These are phyloP conservation scores for Geranium incanum DNA, from an alignment of 441 rosid species.

Conservation along the genomic window DNA sequence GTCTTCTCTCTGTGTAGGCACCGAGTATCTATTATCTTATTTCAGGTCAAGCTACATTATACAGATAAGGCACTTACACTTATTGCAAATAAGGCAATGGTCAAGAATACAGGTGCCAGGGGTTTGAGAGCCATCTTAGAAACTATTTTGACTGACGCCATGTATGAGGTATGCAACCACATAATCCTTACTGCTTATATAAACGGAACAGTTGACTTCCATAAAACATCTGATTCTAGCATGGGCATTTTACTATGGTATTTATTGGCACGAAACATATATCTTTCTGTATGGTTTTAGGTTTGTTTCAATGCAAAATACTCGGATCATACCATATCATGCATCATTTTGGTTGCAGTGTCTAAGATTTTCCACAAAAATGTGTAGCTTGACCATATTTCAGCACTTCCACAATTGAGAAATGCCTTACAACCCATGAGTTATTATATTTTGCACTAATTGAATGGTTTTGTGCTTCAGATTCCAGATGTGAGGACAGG, in stretches of 20 bases:
- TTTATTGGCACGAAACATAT: neutral
- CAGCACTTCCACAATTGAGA: no score
- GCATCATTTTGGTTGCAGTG: no score
- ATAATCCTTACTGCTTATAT: neutral
- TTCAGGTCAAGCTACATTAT: constrained; percentile 83
- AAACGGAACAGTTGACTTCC: neutral
- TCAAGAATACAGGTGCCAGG: constrained; percentile 90
- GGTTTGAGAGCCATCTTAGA: constrained; percentile 83
- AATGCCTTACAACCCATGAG: no score
- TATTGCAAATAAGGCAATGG: constrained; percentile 74
- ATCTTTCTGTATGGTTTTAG: no score
- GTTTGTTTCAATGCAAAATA: no score
- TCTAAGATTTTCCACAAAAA: neutral
- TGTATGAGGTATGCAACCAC: constrained; percentile 69
- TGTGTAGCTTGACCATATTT: neutral
- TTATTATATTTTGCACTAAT: neutral
- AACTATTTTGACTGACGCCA: constrained; percentile 78
- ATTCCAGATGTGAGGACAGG: constrained; percentile 73
- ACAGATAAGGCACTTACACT: constrained; percentile 69
- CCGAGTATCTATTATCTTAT: constrained; percentile 16
- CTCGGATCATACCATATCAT: no score
- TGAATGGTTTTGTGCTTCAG: constrained; percentile 31
- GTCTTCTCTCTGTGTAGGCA: neutral
- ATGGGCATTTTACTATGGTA: neutral
- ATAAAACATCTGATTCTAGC: neutral